Evolutionary conservation across 768 basidiomycete genomes (phyloP), one percentile per base, ranked within the genome.

Genomic region (Amanita muscaria): DNA sequence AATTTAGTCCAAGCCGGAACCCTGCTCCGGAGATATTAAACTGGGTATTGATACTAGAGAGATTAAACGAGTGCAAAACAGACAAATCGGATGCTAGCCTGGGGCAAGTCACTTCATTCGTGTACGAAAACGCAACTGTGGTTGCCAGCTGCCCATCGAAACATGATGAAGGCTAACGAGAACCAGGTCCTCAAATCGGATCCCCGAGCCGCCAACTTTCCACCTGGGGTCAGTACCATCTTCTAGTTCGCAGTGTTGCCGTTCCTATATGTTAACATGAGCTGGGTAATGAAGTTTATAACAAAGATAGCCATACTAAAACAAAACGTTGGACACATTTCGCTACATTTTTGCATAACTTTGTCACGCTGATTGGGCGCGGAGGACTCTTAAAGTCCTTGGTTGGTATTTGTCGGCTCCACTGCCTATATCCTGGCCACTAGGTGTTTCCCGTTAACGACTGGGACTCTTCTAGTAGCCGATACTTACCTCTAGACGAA

Each of bases 121-220:
- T 23, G 41, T 18, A 4, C 70, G 70, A 18, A 65, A 69, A 30
- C 65, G 59, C 27, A 87, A 67, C 46, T 88, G 83, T 16, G 84
- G 83, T 48, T 88, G 85, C 85, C 85, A 88, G 46, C 79, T 80
- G 9, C 86, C 85, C 62, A 84, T 77, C 10, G 84, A 86, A 41
- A 88, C 83, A 51, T 88, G 86, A 61, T 88, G 84, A 43, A 88
- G 76, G 52, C 83, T 82, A 52, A 88, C 80, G 35, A 88, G 73
- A 40, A 81, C 64, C 40, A 88, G 67, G 56, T 88, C 76, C 22
- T 82, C 81, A 3, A 83, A 63, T 29, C 59, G 72, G 60, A 88
- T 79, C 48, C 72, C 64, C 9, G 62, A 64, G 11, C 58, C 53
- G 12, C 81, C 82, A n/a, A 88, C 72, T 51, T 64, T 69, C 84